A percentile compares a stretch with the other conserved stretches of the same genome.
Evolutionary conservation across 148 eudicot genomes (phyloP).

Genomic region (Arctostaphylos glauca): DNA sequence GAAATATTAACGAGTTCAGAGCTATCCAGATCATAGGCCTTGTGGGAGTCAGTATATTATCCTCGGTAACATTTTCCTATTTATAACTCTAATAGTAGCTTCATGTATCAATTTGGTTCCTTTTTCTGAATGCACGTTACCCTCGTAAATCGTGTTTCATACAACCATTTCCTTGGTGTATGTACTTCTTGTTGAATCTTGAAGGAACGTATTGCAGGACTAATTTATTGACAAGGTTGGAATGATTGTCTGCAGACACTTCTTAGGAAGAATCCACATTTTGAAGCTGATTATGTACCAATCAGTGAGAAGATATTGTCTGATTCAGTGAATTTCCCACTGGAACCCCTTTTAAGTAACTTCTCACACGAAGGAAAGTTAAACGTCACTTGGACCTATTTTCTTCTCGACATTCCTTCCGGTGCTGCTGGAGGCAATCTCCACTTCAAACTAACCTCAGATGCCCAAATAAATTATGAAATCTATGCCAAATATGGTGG

Average conservation of each 20-base stretch:
- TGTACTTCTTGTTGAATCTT: constrained; percentile 23
- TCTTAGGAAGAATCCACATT: constrained; percentile 61
- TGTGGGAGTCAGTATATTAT: not conserved
- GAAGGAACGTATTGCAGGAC: constrained; percentile 27
- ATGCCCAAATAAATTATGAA: constrained; percentile 43
- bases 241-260: constrained; percentile 70
- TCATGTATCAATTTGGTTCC: not conserved
- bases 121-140: not conserved
- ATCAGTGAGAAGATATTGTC: constrained; percentile 36
- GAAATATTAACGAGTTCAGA: not conserved
- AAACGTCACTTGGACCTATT: constrained; percentile 67
- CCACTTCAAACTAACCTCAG: constrained; percentile 52
- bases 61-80: not conserved
- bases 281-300: constrained; percentile 73
- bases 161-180: not conserved
- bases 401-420: constrained; percentile 66
- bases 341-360: constrained; percentile 74
- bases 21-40: not conserved
- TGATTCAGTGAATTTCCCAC: constrained; percentile 54
- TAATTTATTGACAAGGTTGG: constrained; percentile 39
- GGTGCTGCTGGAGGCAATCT: constrained; percentile 84
- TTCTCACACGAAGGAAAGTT: constrained; percentile 28
- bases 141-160: not conserved
- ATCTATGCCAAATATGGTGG: constrained; percentile 77
- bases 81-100: not conserved